Conservation (phyloP, 75 land plant species). For the Ceratopteris richardii region DNA sequence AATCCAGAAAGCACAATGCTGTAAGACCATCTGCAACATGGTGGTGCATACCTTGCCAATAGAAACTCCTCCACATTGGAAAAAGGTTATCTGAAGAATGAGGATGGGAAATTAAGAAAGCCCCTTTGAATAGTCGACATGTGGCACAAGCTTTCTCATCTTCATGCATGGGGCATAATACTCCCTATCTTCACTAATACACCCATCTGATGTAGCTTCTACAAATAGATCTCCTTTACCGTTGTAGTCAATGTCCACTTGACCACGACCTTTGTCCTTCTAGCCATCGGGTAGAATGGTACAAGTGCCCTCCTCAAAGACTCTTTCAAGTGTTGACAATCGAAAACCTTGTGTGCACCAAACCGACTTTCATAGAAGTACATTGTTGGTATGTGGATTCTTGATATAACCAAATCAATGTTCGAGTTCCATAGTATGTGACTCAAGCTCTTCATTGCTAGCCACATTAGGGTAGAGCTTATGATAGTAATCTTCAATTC, state of each 20-base stretch:
- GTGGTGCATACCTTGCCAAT: conserved; percentile 81
- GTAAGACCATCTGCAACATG: conserved; percentile 70
- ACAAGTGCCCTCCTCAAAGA: conserved; percentile 44
- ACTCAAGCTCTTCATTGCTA: conserved; percentile 15
- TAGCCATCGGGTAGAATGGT: conserved; percentile 70
- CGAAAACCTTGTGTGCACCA: conserved; percentile 21
- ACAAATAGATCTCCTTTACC: conserved; percentile 55
- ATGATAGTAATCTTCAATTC: conserved; percentile 4
- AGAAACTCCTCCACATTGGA: conserved; percentile 77
- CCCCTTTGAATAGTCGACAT: conserved; percentile 45
- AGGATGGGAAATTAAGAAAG: conserved; percentile 49
- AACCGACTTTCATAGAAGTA: conserved; percentile 31
- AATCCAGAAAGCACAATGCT: conserved; percentile 66
- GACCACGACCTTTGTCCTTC: conserved; percentile 19
- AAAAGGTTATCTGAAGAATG: conserved; percentile 50
- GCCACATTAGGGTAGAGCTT: conserved; percentile 15
- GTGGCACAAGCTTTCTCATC: conserved; percentile 40
- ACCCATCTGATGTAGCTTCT: conserved; percentile 38
- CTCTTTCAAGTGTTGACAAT: conserved; percentile 25
- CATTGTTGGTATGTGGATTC: conserved; percentile 36
- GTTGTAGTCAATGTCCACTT: conserved; percentile 55
- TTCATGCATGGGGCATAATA: conserved; percentile 41
- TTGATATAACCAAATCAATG: conserved; percentile 38
- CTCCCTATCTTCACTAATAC: conserved; percentile 38
- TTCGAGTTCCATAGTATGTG: conserved; percentile 53